phyloP scores from a whole-genome alignment of 371 early-diverging fungal genomes.

The Mucor lusitanicus region DNA sequence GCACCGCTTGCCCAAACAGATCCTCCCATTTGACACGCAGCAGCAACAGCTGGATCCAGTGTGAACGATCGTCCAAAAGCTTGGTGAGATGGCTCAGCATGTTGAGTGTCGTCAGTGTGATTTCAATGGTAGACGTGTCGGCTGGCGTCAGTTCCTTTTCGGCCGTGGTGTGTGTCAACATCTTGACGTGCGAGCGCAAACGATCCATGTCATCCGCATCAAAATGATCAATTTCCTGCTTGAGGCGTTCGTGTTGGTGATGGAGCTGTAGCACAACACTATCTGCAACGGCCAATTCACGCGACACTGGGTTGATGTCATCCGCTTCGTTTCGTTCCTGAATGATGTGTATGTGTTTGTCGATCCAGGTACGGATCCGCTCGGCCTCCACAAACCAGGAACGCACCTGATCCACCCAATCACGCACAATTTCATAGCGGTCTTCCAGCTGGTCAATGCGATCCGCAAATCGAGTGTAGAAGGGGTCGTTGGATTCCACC shows the following conservation, averaged over 20 bases:
- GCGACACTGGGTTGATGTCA: constrained; percentile 36
- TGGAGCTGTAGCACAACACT: neutral
- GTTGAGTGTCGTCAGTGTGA: constrained; percentile 47
- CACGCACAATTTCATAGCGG: constrained; percentile 34
- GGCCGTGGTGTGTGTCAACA: constrained; percentile 20
- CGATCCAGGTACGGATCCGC: constrained; percentile 48
- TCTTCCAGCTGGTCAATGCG: constrained; percentile 10
- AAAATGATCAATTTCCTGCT: constrained; percentile 19
- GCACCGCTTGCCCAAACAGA: constrained; percentile 40
- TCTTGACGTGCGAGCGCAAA: constrained; percentile 51
- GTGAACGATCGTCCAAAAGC: constrained; percentile 30
- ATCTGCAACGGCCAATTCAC: constrained; percentile 28
- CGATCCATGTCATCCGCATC: constrained; percentile 40
- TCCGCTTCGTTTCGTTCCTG: constrained; percentile 29
- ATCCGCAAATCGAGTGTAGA: constrained; percentile 10
- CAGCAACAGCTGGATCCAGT: constrained; percentile 33
- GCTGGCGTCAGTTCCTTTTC: constrained; percentile 48
- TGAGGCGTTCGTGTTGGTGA: constrained; percentile 14
- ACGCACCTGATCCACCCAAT: constrained; percentile 56
- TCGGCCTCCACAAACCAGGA: constrained; percentile 60
- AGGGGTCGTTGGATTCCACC: constrained; percentile 3
- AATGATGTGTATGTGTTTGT: constrained; percentile 37
- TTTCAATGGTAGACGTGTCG: constrained; percentile 58
- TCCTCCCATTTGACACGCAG: constrained; percentile 52
- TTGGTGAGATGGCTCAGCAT: constrained; percentile 41